A percentile compares a stretch with the other conserved stretches of the same genome.
Conservation (phyloP, 495 filamentous ascomycete species). For the Xylaria telfairii region DNA sequence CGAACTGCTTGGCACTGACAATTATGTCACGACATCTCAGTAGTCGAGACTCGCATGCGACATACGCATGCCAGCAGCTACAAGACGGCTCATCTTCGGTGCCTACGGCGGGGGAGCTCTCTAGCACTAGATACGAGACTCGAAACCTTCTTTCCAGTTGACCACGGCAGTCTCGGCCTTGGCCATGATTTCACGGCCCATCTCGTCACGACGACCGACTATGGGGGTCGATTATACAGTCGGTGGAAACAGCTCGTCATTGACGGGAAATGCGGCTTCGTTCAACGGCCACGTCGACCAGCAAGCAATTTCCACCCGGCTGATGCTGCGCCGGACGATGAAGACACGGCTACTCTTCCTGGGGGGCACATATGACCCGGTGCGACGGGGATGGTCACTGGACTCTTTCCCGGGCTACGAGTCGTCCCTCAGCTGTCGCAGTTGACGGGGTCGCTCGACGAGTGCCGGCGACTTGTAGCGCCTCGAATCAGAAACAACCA, state of each 20-base stretch:
- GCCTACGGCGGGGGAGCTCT: neutral
- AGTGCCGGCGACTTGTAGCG: neutral
- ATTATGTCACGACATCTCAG: neutral
- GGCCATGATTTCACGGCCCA: conserved; percentile 7
- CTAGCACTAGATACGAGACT: neutral
- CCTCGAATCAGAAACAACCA: conserved; percentile 14
- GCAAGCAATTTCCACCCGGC: conserved; percentile 12
- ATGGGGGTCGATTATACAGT: neutral
- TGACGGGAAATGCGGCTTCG: neutral
- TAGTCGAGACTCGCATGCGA: conserved; percentile 10
- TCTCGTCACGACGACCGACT: neutral
- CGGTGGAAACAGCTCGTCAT: neutral
- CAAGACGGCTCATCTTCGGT: conserved; percentile 11
- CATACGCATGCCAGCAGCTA: conserved; percentile 1
- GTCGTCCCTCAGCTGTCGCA: neutral
- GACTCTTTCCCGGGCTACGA: neutral
- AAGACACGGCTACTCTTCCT: neutral
- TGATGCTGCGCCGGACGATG: neutral
- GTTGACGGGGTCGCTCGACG: conserved; percentile 2
- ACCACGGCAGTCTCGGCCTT: conserved; percentile 2
- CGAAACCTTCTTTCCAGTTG: neutral
- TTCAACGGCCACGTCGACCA: neutral
- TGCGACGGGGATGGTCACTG: neutral
- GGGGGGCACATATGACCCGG: neutral
- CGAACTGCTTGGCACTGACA: conserved; percentile 1